phyloP scores from a whole-genome alignment of 2,329 filamentous ascomycete species.

The Laburnicola sp. region DNA sequence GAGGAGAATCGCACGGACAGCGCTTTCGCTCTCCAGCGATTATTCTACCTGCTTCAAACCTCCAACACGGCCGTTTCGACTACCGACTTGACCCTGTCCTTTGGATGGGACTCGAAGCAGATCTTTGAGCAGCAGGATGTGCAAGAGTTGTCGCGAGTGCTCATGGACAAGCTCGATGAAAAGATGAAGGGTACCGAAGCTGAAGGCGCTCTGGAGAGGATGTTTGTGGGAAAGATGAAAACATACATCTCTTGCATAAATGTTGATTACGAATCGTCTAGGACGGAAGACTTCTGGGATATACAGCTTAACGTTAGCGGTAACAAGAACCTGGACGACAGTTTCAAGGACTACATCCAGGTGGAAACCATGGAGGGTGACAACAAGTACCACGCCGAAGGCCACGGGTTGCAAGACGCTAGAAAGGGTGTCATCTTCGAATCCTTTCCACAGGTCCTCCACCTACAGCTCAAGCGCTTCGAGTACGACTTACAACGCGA shows the following conservation, averaged over 20 bases:
- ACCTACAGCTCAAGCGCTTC: conserved; percentile 94
- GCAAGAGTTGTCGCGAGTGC: conserved; percentile 90
- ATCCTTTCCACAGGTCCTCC: conserved; percentile 89
- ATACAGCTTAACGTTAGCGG: conserved; percentile 95
- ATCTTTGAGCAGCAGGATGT: conserved; percentile 99
- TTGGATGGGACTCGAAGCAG: conserved; percentile 96
- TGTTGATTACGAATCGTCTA: conserved; percentile 94
- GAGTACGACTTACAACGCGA: conserved; percentile 96
- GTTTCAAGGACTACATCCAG: conserved; percentile 93
- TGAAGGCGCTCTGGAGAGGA: conserved; percentile 82
- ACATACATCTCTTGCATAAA: conserved; percentile 99
- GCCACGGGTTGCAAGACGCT: conserved; percentile 90
- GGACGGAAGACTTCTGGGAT: conserved; percentile 98
- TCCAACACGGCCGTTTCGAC: conserved; percentile 82
- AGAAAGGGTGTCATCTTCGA: conserved; percentile 98
- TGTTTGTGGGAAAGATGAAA: conserved; percentile 98
- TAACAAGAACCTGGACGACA: conserved; percentile 89
- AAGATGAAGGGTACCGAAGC: conserved; percentile 97
- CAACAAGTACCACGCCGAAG: conserved; percentile 95
- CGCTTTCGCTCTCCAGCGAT: conserved; percentile 87
- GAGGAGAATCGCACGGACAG: conserved; percentile 83
- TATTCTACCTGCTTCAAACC: conserved; percentile 95
- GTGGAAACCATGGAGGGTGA: conserved; percentile 97
- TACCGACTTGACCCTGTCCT: conserved; percentile 91
- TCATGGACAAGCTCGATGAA: conserved; percentile 96